Percentiles rank a stretch among this genome's conserved stretches.
Conservation (phyloP, 257 asterid species). For the Leptodermis oblonga region DNA sequence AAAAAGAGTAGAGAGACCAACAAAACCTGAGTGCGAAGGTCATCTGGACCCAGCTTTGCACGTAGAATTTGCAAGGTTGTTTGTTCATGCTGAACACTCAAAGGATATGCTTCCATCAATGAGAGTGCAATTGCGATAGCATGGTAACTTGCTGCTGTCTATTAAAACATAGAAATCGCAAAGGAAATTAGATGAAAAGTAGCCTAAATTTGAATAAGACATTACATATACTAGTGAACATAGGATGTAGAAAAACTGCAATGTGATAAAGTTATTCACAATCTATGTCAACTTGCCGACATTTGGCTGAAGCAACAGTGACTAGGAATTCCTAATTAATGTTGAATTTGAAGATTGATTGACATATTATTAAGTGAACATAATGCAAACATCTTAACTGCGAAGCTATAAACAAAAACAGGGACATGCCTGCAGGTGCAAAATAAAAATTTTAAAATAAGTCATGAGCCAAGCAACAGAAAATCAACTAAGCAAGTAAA, state of each 20-base stretch:
- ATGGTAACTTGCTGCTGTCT: constrained; percentile 98
- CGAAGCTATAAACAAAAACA: constrained; percentile 5
- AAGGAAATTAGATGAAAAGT: constrained; percentile 16
- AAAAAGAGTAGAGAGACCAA: constrained; percentile 16
- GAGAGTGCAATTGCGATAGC: constrained; percentile 95
- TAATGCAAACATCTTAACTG: neutral
- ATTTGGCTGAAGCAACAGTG: neutral
- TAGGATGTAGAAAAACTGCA: neutral
- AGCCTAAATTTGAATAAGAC: neutral
- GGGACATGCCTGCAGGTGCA: neutral
- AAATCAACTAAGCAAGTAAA: constrained; percentile 10
- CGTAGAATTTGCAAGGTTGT: constrained; percentile 83
- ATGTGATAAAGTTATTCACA: neutral
- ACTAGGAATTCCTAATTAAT: neutral
- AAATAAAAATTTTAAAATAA: neutral
- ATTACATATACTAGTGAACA: neutral
- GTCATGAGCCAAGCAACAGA: neutral
- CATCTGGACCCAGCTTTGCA: constrained; percentile 88
- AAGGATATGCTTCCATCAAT: constrained; percentile 93
- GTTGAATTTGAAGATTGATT: neutral
- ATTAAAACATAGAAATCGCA: constrained; percentile 24
- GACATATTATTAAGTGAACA: neutral
- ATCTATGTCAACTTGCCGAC: neutral
- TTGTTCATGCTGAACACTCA: constrained; percentile 94
- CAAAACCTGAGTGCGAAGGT: constrained; percentile 87